phyloP scores from a whole-genome alignment of 2,329 filamentous ascomycete species.

The Aspergillus sp. region DNA sequence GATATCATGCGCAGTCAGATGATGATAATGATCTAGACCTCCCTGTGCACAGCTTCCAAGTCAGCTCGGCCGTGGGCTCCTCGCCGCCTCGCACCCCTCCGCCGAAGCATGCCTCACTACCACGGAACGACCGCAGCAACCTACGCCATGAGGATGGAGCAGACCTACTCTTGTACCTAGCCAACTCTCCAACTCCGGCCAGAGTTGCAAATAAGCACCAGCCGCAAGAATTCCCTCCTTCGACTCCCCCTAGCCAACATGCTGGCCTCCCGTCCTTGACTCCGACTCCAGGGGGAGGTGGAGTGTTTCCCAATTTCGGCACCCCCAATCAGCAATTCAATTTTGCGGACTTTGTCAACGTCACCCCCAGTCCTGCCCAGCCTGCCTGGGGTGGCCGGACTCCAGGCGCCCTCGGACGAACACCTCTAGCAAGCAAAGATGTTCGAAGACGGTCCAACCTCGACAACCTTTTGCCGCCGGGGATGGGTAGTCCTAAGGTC shows the following conservation, averaged over 20 bases:
- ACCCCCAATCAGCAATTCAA: constrained; percentile 88
- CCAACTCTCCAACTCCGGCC: constrained; percentile 86
- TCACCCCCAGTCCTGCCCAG: constrained; percentile 93
- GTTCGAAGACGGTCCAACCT: constrained; percentile 75
- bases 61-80: constrained; percentile 61
- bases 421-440: constrained; percentile 67
- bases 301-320: constrained; percentile 70
- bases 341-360: constrained; percentile 95
- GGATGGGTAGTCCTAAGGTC: constrained; percentile 44
- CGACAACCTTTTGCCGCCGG: constrained; percentile 67
- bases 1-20: constrained; percentile 46
- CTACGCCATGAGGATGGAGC: constrained; percentile 74
- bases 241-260: constrained; percentile 72
- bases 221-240: constrained; percentile 60
- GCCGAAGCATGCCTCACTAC: constrained; percentile 54
- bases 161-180: constrained; percentile 78
- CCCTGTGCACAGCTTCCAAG: constrained; percentile 52
- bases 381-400: constrained; percentile 69
- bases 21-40: constrained; percentile 84
- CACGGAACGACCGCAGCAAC: constrained; percentile 51
- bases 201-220: constrained; percentile 52
- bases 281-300: constrained; percentile 62
- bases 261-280: constrained; percentile 52
- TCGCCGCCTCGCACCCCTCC: constrained; percentile 85
- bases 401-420: constrained; percentile 59